phyloP scores from a whole-genome alignment of 2,329 filamentous ascomycete genomes.

The Aspergillus quadrilineatus region DNA sequence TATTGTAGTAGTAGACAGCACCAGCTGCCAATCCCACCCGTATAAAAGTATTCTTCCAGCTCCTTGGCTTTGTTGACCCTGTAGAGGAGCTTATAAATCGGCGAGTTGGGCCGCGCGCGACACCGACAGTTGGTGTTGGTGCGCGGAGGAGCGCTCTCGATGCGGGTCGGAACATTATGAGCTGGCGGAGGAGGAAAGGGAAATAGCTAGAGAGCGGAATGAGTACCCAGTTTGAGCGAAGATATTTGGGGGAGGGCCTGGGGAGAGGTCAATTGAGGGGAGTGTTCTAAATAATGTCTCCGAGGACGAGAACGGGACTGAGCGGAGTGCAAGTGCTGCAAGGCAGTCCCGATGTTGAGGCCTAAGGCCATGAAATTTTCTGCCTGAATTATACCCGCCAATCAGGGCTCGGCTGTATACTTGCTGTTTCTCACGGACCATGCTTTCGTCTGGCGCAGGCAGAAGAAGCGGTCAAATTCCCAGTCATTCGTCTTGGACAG shows the following conservation, averaged over 20 bases:
- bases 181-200: constrained; percentile 6
- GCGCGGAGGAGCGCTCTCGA: constrained; percentile 47
- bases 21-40: constrained; percentile 75
- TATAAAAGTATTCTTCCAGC: constrained; percentile 74
- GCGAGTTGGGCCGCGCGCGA: constrained; percentile 31
- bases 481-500: no score
- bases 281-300: background rate
- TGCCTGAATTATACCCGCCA: background rate
- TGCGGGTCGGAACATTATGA: constrained; percentile 54
- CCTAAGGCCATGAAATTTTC: background rate
- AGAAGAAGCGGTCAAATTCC: no score
- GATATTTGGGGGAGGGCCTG: background rate
- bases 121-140: constrained; percentile 21
- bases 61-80: constrained; percentile 63
- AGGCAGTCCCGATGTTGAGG: background rate
- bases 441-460: background rate
- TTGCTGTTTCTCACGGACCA: background rate
- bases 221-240: background rate
- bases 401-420: background rate
- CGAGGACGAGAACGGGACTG: background rate
- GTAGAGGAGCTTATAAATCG: constrained; percentile 60
- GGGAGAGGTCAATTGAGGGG: constrained; percentile 7
- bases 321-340: background rate
- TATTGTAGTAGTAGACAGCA: constrained; percentile 92
- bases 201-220: constrained; percentile 3